Base-by-base conservation (phyloP, 768 basidiomycete species). In the Xanthoconium purpureum region DNA sequence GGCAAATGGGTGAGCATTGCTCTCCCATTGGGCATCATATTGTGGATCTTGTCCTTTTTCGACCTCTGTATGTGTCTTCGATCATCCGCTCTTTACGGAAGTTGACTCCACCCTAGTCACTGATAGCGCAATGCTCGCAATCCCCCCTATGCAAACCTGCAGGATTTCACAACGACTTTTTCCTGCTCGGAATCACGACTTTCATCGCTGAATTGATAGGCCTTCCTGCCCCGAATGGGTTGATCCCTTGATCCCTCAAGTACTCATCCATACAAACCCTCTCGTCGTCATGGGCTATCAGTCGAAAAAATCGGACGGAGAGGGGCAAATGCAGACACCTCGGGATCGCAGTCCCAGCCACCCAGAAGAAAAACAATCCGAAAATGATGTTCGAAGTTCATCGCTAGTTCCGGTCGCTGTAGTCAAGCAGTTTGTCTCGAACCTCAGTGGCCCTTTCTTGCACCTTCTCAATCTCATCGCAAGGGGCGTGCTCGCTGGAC, bases 21-120 rank as follows among this genome's bases (percentile, higher is more conserved):
- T 0, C 76, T 94, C 42, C 94, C 94, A 0, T 97, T 97, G 63
- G 95, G 94, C 3, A 71, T 94, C 40, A 76, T 94, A 20, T 76
- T 98, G 6, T 97, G 91, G 84, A 81, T 96, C 24, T 74, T 97
- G 43, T 96, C 97, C 74, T 94, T 94, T 77, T 97, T 97, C 62
- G 94, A 98, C 60, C 51, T 94, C 92, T 46, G 91, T 91, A 68
- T 73, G 47, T 46, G 29, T 18, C 29, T 53, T 14, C 10, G 11
- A 53, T 32, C 33, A 12, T 46, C 32, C 6, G 10, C 20, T 14
- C 29, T n/a, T 10, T 50, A 14, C 20, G 18, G 11, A n/a, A 7
- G 11, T 47, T 56, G 17, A 56, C 17, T n/a, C 38, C 20, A 38
- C 50, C 50, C 18, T 59, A 94, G 93, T 93, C 91, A 0, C 70